A percentile compares a stretch with the other conserved stretches of the same genome.
Evolutionary conservation across 2,329 filamentous ascomycete species (phyloP).

Genomic region (Phyllosticta citriasiana): DNA sequence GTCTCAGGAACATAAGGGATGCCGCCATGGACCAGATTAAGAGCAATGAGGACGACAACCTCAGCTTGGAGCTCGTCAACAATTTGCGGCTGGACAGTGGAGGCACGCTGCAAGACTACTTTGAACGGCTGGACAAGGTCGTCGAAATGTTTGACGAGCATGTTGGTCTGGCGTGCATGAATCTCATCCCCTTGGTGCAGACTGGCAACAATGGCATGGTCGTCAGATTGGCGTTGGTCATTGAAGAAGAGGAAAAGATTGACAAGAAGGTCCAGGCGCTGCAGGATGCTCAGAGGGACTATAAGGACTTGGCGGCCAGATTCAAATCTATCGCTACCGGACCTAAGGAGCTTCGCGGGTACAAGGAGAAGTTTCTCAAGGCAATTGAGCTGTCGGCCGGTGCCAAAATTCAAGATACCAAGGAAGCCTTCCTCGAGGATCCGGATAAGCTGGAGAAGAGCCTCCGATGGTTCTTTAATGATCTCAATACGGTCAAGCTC

Average conservation of each 20-base stretch:
- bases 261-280: constrained; percentile 84
- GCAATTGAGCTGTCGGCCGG: constrained; percentile 66
- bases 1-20: constrained; percentile 86
- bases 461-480: constrained; percentile 96
- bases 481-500: constrained; percentile 85
- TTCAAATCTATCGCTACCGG: constrained; percentile 95
- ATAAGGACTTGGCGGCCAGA: constrained; percentile 83
- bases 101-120: constrained; percentile 80
- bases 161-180: constrained; percentile 77
- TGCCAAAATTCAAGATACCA: constrained; percentile 61
- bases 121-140: constrained; percentile 72
- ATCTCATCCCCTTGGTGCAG: constrained; percentile 78
- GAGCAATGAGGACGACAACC: constrained; percentile 59
- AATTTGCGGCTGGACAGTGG: constrained; percentile 50
- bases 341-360: constrained; percentile 82
- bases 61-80: constrained; percentile 85
- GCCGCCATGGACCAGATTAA: constrained; percentile 95
- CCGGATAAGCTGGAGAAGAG: constrained; percentile 75
- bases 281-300: constrained; percentile 89
- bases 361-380: constrained; percentile 90
- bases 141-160: constrained; percentile 96
- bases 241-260: constrained; percentile 93
- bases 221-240: constrained; percentile 81
- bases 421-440: constrained; percentile 71
- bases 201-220: constrained; percentile 81